phyloP scores from a whole-genome alignment of 495 filamentous ascomycete species.

The Xylaria scruposa region DNA sequence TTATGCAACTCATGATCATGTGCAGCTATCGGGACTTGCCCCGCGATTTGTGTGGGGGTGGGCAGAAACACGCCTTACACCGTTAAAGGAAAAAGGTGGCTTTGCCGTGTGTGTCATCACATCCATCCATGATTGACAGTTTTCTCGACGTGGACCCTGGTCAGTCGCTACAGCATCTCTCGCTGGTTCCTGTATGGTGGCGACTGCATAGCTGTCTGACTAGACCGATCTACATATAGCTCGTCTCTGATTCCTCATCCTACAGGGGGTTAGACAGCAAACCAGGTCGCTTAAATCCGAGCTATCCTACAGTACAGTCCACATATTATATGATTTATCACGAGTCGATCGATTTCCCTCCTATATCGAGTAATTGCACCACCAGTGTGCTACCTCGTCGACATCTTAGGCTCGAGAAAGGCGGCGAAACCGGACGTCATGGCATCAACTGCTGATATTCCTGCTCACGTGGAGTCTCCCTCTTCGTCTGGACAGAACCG shows the following conservation, averaged over 20 bases:
- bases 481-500: constrained; percentile 18
- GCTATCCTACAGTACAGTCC: background rate
- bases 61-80: background rate
- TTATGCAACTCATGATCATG: background rate
- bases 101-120: constrained; percentile 15
- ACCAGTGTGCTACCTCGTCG: background rate
- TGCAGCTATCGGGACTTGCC: constrained; percentile 20
- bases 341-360: background rate
- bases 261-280: background rate
- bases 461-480: background rate
- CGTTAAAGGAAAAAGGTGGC: constrained; percentile 6
- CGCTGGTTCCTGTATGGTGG: background rate
- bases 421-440: constrained; percentile 17
- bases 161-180: background rate
- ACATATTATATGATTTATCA: background rate
- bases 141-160: background rate
- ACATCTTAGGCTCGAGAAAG: background rate
- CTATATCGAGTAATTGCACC: background rate
- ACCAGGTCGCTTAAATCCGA: background rate
- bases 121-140: background rate
- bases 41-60: constrained; percentile 14
- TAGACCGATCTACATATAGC: background rate
- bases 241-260: background rate
- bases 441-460: constrained; percentile 26
- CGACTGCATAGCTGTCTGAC: background rate